Evolutionary conservation across 352 stramenopile genomes (phyloP).

Genomic region (Phytopythium mirpurense): DNA sequence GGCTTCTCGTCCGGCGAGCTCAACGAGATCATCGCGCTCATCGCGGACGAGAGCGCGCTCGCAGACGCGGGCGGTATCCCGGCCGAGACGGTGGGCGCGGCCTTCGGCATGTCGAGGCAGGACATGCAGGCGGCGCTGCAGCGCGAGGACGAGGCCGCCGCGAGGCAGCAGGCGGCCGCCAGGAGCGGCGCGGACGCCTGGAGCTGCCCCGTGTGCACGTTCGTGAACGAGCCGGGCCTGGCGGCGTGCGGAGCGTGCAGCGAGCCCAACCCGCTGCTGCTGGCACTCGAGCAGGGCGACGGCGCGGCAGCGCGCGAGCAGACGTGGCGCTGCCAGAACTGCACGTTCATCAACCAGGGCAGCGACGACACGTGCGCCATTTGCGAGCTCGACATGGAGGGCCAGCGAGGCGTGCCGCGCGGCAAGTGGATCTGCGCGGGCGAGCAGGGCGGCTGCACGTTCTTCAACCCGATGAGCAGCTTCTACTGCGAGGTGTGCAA

Average conservation of each 20-base stretch:
- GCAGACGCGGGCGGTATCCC: conserved; percentile 38
- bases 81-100: conserved; percentile 67
- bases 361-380: conserved; percentile 70
- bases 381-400: conserved; percentile 77
- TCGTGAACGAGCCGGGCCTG: conserved; percentile 45
- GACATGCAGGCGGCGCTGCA: conserved; percentile 52
- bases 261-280: conserved; percentile 47
- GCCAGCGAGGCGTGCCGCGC: conserved; percentile 67
- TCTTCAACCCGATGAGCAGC: conserved; percentile 75
- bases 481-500: conserved; percentile 91
- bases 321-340: conserved; percentile 78
- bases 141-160: conserved; percentile 32
- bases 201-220: conserved; percentile 77
- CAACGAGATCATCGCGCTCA: conserved; percentile 78
- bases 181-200: conserved; percentile 25
- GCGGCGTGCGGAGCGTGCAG: conserved; percentile 51
- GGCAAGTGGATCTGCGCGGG: conserved; percentile 84
- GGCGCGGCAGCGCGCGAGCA: conserved; percentile 26
- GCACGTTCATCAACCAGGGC: conserved; percentile 83
- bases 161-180: conserved; percentile 5
- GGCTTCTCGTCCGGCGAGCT: conserved; percentile 78
- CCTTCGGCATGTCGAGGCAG: conserved; percentile 51
- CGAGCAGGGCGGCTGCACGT: conserved; percentile 83
- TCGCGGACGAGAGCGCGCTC: conserved; percentile 46
- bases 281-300: conserved; percentile 16